A percentile compares a stretch with the other conserved stretches of the same genome.
These are phyloP conservation scores for Lachnellula suecica DNA, from an alignment of 2,329 filamentous ascomycete species.

Conservation along the genomic window DNA sequence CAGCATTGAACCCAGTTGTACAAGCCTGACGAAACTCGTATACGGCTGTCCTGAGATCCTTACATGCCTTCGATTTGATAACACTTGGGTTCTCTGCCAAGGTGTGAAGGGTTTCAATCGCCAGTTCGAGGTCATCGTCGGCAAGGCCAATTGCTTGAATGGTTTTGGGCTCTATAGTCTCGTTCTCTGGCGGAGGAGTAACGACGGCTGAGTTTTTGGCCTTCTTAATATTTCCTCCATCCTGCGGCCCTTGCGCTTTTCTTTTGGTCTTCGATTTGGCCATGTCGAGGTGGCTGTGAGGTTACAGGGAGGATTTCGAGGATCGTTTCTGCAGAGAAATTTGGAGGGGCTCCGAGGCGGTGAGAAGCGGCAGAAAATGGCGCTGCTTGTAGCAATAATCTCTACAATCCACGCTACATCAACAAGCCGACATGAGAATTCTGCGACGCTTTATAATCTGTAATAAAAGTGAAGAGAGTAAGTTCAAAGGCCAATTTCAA, in stretches of 20 bases:
- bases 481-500: too few species aligned
- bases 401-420: too few species aligned
- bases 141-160: slow-evolving; percentile 55
- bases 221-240: slow-evolving; percentile 37
- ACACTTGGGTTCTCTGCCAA: slow-evolving; percentile 58
- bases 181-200: slow-evolving; percentile 36
- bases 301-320: not conserved
- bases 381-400: not conserved
- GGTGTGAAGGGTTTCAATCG: slow-evolving; percentile 61
- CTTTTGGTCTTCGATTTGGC: slow-evolving; percentile 46
- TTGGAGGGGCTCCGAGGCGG: not conserved
- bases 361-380: not conserved
- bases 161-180: slow-evolving; percentile 44
- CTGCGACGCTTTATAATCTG: too few species aligned
- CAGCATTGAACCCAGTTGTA: slow-evolving; percentile 62
- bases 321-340: not conserved
- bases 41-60: slow-evolving; percentile 63
- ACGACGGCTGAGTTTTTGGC: slow-evolving; percentile 36
- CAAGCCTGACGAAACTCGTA: slow-evolving; percentile 70
- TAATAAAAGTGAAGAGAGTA: too few species aligned
- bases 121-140: slow-evolving; percentile 68
- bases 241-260: slow-evolving; percentile 42
- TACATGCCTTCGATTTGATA: slow-evolving; percentile 69
- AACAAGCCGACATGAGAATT: too few species aligned
- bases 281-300: slow-evolving; percentile 31